Conservation (phyloP, 2,329 filamentous ascomycete species). For the Phaeosphaeriaceae sp. region DNA sequence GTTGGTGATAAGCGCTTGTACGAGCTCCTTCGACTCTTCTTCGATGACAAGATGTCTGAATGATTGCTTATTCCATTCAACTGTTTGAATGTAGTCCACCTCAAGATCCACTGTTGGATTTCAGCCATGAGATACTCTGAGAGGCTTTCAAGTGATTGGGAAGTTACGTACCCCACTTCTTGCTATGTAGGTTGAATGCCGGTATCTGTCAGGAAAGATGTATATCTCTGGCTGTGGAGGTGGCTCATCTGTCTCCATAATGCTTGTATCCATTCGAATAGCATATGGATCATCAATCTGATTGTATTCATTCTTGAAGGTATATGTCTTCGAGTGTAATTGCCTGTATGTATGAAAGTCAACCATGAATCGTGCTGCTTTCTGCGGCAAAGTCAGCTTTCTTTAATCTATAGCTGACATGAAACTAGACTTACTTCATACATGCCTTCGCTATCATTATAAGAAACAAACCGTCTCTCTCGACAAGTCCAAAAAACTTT, state of each 20-base stretch:
- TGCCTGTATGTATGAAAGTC: slow-evolving; percentile 10
- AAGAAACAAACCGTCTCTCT: slow-evolving; percentile 3
- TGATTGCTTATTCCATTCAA: slow-evolving; percentile 14
- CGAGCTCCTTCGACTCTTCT: slow-evolving; percentile 10
- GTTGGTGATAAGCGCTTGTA: slow-evolving; percentile 12
- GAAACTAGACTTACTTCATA: slow-evolving; percentile 9
- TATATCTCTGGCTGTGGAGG: slow-evolving; percentile 31
- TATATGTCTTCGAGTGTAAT: slow-evolving; percentile 5
- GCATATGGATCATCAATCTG: not conserved
- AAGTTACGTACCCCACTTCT: slow-evolving; percentile 13
- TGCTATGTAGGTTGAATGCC: slow-evolving; percentile 7
- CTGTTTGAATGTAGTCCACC: slow-evolving; percentile 8
- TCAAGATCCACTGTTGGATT: slow-evolving; percentile 4
- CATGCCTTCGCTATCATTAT: slow-evolving; percentile 1
- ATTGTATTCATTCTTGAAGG: slow-evolving; percentile 42
- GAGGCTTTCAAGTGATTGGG: not conserved
- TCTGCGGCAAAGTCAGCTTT: not conserved
- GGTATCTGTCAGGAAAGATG: slow-evolving; percentile 9
- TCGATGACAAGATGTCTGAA: slow-evolving; percentile 13
- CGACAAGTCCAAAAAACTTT: slow-evolving; percentile 10
- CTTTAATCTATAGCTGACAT: too few species aligned
- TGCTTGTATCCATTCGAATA: too few species aligned
- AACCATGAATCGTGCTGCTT: slow-evolving; percentile 10
- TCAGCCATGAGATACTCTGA: not conserved
- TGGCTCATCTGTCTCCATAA: slow-evolving; percentile 56